Conservation (phyloP, 139 green algal species). For the Coelastrella sp. region DNA sequence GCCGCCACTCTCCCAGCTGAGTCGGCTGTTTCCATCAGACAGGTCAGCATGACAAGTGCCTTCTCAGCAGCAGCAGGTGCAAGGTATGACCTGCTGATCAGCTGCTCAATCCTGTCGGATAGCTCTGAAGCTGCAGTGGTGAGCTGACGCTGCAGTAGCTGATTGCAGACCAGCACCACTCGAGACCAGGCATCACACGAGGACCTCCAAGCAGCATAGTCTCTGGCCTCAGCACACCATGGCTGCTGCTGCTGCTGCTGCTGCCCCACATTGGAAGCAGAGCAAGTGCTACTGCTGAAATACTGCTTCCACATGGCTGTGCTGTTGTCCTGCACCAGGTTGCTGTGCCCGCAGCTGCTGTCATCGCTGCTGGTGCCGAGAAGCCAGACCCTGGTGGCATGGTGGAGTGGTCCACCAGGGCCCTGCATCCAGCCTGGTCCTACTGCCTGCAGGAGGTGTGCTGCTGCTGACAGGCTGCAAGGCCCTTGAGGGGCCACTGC, state of each 20-base stretch:
- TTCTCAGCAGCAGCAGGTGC: background rate
- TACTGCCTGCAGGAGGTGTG: background rate
- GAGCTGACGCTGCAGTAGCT: slow-evolving; percentile 4
- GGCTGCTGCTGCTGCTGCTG: slow-evolving; percentile 30
- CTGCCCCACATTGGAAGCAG: background rate
- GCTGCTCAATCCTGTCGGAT: background rate
- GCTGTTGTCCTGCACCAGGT: background rate
- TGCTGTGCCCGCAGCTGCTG: background rate
- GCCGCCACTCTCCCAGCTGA: slow-evolving; percentile 6
- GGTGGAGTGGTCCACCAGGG: background rate
- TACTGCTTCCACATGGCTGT: slow-evolving; percentile 39
- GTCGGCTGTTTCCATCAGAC: background rate
- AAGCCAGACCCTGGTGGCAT: background rate
- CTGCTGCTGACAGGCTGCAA: background rate
- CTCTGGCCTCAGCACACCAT: background rate
- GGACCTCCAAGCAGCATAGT: slow-evolving; percentile 6
- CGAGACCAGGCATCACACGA: background rate
- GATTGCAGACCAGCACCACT: slow-evolving; percentile 1
- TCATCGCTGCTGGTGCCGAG: slow-evolving; percentile 21
- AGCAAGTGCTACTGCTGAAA: slow-evolving; percentile 16
- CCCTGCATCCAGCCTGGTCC: background rate
- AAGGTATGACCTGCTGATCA: slow-evolving; percentile 25
- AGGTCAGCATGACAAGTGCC: slow-evolving; percentile 14
- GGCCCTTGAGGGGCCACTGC: slow-evolving; percentile 11
- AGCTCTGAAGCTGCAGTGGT: background rate